phyloP scores from a whole-genome alignment of 257 asterid species.

The Orobanche coerulescens region DNA sequence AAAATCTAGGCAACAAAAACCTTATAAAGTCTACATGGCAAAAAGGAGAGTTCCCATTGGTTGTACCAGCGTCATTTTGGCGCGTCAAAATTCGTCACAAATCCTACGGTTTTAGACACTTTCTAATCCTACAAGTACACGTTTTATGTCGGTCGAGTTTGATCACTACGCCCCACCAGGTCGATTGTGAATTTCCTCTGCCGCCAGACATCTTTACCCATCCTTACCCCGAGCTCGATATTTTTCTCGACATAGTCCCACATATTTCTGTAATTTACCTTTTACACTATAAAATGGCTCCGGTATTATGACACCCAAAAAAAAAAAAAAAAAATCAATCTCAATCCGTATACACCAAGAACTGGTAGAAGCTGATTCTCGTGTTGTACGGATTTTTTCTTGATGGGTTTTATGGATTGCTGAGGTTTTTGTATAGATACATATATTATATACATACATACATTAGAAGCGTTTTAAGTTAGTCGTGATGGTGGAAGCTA shows the following conservation, averaged over 20 bases:
- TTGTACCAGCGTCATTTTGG: constrained; percentile 30
- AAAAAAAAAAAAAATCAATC: background rate
- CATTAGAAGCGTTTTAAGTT: background rate
- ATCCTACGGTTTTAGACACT: background rate
- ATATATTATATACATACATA: background rate
- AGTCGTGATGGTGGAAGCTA: constrained; percentile 62
- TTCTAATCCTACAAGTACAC: background rate
- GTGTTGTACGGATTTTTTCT: background rate
- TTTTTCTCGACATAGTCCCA: constrained; percentile 2
- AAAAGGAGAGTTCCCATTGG: constrained; percentile 26
- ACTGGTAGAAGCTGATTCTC: background rate
- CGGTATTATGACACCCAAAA: background rate
- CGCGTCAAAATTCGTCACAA: constrained; percentile 22
- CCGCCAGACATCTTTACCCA: constrained; percentile 16
- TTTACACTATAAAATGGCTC: background rate
- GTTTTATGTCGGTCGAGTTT: background rate
- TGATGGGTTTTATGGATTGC: constrained; percentile 24
- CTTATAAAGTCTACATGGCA: constrained; percentile 39
- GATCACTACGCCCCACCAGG: constrained; percentile 22
- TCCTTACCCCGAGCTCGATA: constrained; percentile 17
- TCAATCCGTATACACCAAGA: constrained; percentile 7
- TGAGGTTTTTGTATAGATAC: constrained; percentile 17
- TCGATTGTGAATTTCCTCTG: background rate
- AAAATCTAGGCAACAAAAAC: no score
- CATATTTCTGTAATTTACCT: constrained; percentile 6